These are phyloP conservation scores for Cystofilobasidium ferigula DNA, from an alignment of 768 basidiomycete genomes.

Conservation along the genomic window DNA sequence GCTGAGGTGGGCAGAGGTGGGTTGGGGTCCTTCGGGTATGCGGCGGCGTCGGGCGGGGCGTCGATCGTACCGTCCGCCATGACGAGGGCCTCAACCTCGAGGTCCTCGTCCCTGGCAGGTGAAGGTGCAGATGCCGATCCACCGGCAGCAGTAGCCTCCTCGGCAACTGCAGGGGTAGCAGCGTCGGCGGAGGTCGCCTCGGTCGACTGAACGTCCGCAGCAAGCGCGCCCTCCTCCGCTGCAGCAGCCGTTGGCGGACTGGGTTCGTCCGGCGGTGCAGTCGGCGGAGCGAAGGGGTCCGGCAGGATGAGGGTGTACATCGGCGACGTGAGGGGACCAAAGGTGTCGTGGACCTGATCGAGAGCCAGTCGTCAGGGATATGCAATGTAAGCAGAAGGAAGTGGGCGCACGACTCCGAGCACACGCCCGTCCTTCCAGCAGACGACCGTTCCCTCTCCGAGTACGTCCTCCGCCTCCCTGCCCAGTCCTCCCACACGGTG, in stretches of 20 bases:
- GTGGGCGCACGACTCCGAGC: slow-evolving; percentile 17
- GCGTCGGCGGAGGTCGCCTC: not conserved
- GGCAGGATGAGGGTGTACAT: slow-evolving; percentile 24
- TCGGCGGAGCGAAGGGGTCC: slow-evolving; percentile 18
- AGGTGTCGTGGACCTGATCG: slow-evolving; percentile 25
- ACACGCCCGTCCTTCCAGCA: slow-evolving; percentile 25
- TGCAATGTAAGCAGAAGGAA: not conserved
- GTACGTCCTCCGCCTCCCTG: slow-evolving; percentile 1
- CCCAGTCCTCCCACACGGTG: not conserved
- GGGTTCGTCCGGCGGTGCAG: not conserved
- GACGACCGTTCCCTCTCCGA: slow-evolving; percentile 17
- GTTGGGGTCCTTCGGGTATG: not conserved
- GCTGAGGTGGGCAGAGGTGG: not conserved
- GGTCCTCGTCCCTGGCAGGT: not conserved
- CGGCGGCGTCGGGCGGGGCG: not conserved
- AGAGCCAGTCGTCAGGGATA: too few relatives aligned
- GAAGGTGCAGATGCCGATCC: not conserved
- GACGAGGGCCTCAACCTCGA: slow-evolving; percentile 13
- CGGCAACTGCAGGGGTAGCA: not conserved
- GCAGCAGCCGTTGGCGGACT: not conserved
- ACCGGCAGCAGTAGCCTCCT: not conserved
- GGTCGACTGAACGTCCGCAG: not conserved
- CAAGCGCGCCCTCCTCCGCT: not conserved
- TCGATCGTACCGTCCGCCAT: not conserved
- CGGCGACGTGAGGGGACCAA: slow-evolving; percentile 17